These are phyloP conservation scores for Thelonectria rubi DNA, from an alignment of 2,329 filamentous ascomycete species.

Conservation along the genomic window DNA sequence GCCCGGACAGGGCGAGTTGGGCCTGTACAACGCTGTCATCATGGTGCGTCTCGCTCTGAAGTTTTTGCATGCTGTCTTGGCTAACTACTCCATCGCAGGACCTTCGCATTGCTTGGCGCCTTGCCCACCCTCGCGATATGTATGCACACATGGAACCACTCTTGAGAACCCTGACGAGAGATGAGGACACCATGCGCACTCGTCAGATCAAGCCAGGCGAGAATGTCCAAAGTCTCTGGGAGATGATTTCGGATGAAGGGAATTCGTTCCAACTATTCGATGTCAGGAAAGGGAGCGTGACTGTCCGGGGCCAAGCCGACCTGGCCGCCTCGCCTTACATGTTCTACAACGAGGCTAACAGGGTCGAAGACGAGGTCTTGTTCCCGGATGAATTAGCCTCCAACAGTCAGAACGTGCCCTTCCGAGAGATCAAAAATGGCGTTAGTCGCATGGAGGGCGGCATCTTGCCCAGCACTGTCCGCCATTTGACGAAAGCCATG, in stretches of 20 bases:
- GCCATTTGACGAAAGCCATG: constrained; percentile 23
- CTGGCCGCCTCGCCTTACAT: constrained; percentile 26
- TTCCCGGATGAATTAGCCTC: constrained; percentile 39
- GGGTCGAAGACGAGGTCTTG: constrained; percentile 37
- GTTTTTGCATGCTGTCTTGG: no score
- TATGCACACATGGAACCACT: constrained; percentile 39
- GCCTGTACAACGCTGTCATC: constrained; percentile 34
- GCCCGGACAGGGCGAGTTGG: constrained; percentile 26
- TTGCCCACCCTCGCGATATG: constrained; percentile 33
- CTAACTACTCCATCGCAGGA: constrained; percentile 28
- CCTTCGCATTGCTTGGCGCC: constrained; percentile 41
- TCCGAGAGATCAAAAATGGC: constrained; percentile 38
- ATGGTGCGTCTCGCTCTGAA: constrained; percentile 17
- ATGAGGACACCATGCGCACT: constrained; percentile 37
- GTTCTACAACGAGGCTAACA: constrained; percentile 42
- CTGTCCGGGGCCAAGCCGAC: constrained; percentile 9
- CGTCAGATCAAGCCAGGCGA: constrained; percentile 40
- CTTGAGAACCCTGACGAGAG: constrained; percentile 34
- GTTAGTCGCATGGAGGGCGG: constrained; percentile 33
- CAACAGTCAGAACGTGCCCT: constrained; percentile 28
- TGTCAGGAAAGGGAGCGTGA: constrained; percentile 17
- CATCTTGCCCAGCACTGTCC: constrained; percentile 22
- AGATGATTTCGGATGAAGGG: constrained; percentile 30
- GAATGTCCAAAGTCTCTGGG: constrained; percentile 37
- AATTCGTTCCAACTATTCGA: constrained; percentile 30